phyloP scores from a whole-genome alignment of 768 basidiomycete species.

The Phlebiopsis gigantea region DNA sequence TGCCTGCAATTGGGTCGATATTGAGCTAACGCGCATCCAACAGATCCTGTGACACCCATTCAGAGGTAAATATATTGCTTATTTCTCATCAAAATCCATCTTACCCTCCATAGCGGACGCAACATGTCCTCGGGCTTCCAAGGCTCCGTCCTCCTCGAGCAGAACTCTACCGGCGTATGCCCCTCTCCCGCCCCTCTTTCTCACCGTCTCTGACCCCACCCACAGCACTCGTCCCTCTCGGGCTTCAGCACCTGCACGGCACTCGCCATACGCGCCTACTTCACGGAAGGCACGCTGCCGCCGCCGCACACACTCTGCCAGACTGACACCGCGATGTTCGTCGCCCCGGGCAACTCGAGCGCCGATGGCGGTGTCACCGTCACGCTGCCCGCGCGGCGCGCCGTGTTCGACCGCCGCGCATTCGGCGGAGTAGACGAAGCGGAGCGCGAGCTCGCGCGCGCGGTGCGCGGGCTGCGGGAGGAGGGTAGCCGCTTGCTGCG shows the following conservation, averaged over 20 bases:
- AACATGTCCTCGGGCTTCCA: constrained; percentile 3
- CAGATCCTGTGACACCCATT: neutral
- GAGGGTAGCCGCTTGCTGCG: too few relatives aligned
- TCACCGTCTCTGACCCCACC: neutral
- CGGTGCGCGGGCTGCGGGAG: too few relatives aligned
- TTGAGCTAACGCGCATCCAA: too few relatives aligned
- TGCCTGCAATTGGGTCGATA: too few relatives aligned
- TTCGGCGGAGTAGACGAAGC: neutral
- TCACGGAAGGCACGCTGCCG: constrained; percentile 20
- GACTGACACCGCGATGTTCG: constrained; percentile 7
- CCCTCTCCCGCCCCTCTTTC: neutral
- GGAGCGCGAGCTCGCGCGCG: too few relatives aligned
- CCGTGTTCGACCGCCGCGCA: neutral
- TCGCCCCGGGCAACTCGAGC: neutral
- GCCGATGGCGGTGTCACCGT: neutral
- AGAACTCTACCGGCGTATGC: constrained; percentile 5
- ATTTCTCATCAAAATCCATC: too few relatives aligned
- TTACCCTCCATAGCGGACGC: too few relatives aligned
- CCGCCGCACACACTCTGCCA: constrained; percentile 20
- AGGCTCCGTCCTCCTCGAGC: neutral
- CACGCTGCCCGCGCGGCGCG: neutral
- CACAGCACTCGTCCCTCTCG: constrained; percentile 16
- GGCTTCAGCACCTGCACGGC: constrained; percentile 17
- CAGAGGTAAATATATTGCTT: neutral
- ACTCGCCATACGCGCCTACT: constrained; percentile 19